Base-by-base conservation (phyloP, 176 grass and related monocot species). In the Zea luxurians region DNA sequence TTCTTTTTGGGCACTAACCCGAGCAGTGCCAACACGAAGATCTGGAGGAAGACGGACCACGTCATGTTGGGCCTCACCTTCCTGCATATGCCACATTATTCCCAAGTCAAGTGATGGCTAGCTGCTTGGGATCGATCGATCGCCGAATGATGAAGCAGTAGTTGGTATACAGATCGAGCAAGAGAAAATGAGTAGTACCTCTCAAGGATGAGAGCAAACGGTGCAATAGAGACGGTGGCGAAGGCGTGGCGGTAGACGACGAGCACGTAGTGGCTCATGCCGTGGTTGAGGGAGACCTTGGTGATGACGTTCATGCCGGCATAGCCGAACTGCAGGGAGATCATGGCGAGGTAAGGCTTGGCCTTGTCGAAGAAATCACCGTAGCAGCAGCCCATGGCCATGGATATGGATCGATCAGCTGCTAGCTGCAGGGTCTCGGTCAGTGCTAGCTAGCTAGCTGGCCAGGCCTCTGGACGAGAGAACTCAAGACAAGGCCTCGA, bases 161-260 rank as follows among this genome's bases (percentile, higher is more conserved):
- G n/a, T n/a, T n/a, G 27, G 27, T 27, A 27, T 27, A 27, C 27
- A 27, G 27, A 27, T 27, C 27, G 27, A 27, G 27, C 27, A 27
- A 27, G 27, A 27, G 27, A 27, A 27, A 27, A 1, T 27, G 27
- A 27, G 27, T 27, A 27, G 27, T 82, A 97, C 94, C 94, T 80
- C 78, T 97, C 94, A 60, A 94, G 85, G 18, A 94, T 49, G 36
- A 97, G 91, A 13, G 94, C 94, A 44, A 97, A 97, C 4, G 94
- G 94, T 11, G 94, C 94, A 4, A 97, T 92, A 68, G 94, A 92
- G 68, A 97, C 18, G 49, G 94, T 97, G 73, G 94, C 94, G 61
- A 97, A 97, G 75, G 91, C 94, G 61, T 97, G 94, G 71, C 94
- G 94, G 74, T 97, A 97, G 1, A 97, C 94, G 37, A 97, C 94